These are phyloP conservation scores for Laetiporus sulphureus DNA, from an alignment of 1,284 basidiomycete genomes.

Conservation along the genomic window DNA sequence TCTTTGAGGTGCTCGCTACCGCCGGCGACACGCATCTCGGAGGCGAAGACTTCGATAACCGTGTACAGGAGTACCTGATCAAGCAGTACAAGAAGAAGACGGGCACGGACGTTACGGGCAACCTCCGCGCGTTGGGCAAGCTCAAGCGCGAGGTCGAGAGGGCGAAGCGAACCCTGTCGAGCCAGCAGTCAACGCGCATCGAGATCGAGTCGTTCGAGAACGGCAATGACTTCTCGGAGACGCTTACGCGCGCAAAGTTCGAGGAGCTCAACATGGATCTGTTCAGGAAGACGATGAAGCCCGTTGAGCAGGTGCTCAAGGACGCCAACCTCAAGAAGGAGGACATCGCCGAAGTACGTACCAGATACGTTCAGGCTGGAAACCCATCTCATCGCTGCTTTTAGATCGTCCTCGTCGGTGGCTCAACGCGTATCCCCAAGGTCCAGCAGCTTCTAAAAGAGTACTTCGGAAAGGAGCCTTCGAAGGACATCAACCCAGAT, in stretches of 20 bases:
- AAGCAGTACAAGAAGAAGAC: slow-evolving; percentile 96
- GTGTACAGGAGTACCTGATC: slow-evolving; percentile 87
- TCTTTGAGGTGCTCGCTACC: slow-evolving; percentile 96
- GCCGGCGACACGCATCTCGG: slow-evolving; percentile 99
- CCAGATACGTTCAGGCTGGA: background rate
- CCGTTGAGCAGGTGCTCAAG: slow-evolving; percentile 98
- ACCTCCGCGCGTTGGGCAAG: slow-evolving; percentile 92
- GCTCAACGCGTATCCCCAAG: slow-evolving; percentile 98
- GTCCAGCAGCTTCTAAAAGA: slow-evolving; percentile 95
- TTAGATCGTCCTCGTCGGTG: slow-evolving; percentile 86
- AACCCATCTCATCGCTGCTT: background rate
- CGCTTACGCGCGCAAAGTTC: slow-evolving; percentile 96
- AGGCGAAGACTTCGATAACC: slow-evolving; percentile 99
- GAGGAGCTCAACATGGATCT: slow-evolving; percentile 99
- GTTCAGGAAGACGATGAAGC: slow-evolving; percentile 99
- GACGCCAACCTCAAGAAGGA: slow-evolving; percentile 98
- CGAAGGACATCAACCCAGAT: slow-evolving; percentile 86
- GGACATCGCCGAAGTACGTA: slow-evolving; percentile 80
- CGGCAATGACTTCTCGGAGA: slow-evolving; percentile 97
- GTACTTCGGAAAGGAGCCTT: slow-evolving; percentile 90
- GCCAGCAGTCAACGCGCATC: slow-evolving; percentile 65
- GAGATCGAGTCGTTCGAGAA: slow-evolving; percentile 86
- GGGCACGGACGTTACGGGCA: slow-evolving; percentile 80
- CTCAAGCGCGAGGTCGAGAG: slow-evolving; percentile 98
- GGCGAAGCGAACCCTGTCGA: slow-evolving; percentile 94